Conservation (phyloP, 352 stramenopile species). For the Globisporangium parvum region DNA sequence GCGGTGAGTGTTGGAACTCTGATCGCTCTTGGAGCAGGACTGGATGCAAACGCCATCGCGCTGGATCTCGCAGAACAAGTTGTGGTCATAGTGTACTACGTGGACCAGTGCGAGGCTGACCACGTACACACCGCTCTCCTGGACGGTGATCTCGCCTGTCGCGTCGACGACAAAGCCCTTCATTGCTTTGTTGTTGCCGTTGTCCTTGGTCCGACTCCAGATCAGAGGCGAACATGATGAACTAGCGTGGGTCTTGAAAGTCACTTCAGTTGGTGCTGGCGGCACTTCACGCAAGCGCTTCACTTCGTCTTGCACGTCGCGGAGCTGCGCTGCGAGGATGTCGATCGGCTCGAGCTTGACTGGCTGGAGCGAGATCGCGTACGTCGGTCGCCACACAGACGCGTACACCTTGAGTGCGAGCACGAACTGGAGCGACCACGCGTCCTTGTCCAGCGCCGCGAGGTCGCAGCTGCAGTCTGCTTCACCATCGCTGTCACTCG, state of each 20-base stretch:
- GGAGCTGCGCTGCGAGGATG: slow-evolving; percentile 8
- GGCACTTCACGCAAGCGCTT: neutral
- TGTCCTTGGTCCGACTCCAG: neutral
- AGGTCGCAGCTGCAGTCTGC: neutral
- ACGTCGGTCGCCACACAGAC: slow-evolving; percentile 4
- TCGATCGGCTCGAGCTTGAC: slow-evolving; percentile 1
- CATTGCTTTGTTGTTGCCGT: neutral
- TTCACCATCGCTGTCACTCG: neutral
- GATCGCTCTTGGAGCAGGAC: too few relatives aligned
- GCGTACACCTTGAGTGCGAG: neutral
- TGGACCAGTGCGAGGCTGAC: neutral
- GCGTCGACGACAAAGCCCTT: neutral
- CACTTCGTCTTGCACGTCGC: slow-evolving; percentile 6
- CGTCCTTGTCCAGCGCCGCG: neutral
- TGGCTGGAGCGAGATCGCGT: slow-evolving; percentile 2
- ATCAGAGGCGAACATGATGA: neutral
- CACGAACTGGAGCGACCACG: slow-evolving; percentile 2
- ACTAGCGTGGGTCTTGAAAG: too few relatives aligned
- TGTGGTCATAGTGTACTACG: neutral
- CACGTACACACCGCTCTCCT: neutral
- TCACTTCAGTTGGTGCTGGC: too few relatives aligned
- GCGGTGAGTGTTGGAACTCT: too few relatives aligned
- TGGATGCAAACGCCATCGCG: neutral
- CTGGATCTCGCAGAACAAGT: neutral
- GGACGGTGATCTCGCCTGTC: neutral